These are phyloP conservation scores for Dillenia turbinata DNA, from an alignment of 164 flowering plant genomes.

Conservation along the genomic window DNA sequence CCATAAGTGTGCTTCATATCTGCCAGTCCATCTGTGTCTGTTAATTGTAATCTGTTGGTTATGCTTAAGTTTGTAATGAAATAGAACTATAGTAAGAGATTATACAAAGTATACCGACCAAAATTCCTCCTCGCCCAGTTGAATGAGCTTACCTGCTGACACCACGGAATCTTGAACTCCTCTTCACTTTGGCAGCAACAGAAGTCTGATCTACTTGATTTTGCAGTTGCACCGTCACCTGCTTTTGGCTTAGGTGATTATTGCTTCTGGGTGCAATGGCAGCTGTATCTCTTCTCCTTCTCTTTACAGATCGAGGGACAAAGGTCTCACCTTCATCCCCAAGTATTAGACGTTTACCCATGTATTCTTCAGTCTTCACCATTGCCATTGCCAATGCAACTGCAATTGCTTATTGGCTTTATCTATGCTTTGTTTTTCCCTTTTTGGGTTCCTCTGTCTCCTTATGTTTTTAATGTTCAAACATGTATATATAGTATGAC, in stretches of 20 bases:
- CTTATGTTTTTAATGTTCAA: no score
- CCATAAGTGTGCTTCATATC: constrained; percentile 63
- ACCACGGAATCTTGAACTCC: not conserved
- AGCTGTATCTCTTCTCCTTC: constrained; percentile 33
- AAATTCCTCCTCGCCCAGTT: no score
- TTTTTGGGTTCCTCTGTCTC: not conserved
- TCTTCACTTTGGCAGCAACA: not conserved
- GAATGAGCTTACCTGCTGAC: no score
- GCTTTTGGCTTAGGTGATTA: constrained; percentile 5
- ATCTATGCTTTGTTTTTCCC: constrained; percentile 3
- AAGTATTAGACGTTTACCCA: no score
- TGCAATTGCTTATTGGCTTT: not conserved
- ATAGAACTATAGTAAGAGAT: not conserved
- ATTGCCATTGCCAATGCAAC: constrained; percentile 17
- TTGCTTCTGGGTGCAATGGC: not conserved
- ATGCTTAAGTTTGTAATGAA: constrained; percentile 23
- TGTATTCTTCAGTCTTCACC: constrained; percentile 26
- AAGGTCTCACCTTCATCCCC: constrained; percentile 14
- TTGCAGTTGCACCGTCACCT: not conserved
- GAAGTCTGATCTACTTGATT: no score
- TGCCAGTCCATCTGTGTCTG: constrained; percentile 10
- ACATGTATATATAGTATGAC: not conserved
- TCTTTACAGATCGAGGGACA: constrained; percentile 21
- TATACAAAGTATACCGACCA: not conserved
- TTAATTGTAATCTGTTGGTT: no score